A percentile compares a stretch with the other conserved stretches of the same genome.
phyloP scores from a whole-genome alignment of 768 basidiomycete genomes.

The Collybia sordida region DNA sequence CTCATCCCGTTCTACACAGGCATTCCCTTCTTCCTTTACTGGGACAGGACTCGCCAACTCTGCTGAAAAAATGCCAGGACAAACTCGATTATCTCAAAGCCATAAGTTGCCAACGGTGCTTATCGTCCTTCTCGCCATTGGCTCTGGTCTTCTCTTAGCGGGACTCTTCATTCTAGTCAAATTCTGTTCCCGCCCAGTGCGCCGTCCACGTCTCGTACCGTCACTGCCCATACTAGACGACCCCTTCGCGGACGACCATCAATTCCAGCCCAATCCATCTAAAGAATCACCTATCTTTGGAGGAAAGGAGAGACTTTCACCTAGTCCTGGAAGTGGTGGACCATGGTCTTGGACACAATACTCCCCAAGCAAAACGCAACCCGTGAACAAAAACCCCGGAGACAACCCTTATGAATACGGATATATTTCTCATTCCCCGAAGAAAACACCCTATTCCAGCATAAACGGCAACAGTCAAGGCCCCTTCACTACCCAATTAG shows the following conservation, averaged over 20 bases:
- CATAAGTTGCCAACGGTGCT: constrained; percentile 46
- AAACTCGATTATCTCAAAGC: constrained; percentile 11
- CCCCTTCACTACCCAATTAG: constrained; percentile 23
- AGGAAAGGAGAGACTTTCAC: constrained; percentile 63
- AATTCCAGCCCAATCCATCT: constrained; percentile 24
- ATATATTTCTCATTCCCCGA: constrained; percentile 11
- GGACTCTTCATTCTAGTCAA: constrained; percentile 47
- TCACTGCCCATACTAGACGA: constrained; percentile 75
- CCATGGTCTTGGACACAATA: constrained; percentile 63
- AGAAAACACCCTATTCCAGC: constrained; percentile 5
- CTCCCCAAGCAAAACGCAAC: constrained; percentile 23
- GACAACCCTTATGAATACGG: constrained; percentile 10
- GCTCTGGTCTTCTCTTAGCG: constrained; percentile 47
- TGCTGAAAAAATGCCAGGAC: not conserved
- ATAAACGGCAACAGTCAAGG: constrained; percentile 16
- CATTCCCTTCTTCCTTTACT: constrained; percentile 12
- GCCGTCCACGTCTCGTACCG: constrained; percentile 60
- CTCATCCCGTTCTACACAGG: constrained; percentile 12
- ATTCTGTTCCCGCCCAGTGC: constrained; percentile 47
- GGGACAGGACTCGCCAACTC: constrained; percentile 3
- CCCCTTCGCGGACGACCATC: constrained; percentile 44
- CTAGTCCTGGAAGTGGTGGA: constrained; percentile 40
- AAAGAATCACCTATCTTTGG: constrained; percentile 77
- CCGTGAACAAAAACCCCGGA: constrained; percentile 18
- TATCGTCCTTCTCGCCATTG: constrained; percentile 54